These are phyloP conservation scores for Camellia granthamiana DNA, from an alignment of 148 eudicot species.

Conservation along the genomic window DNA sequence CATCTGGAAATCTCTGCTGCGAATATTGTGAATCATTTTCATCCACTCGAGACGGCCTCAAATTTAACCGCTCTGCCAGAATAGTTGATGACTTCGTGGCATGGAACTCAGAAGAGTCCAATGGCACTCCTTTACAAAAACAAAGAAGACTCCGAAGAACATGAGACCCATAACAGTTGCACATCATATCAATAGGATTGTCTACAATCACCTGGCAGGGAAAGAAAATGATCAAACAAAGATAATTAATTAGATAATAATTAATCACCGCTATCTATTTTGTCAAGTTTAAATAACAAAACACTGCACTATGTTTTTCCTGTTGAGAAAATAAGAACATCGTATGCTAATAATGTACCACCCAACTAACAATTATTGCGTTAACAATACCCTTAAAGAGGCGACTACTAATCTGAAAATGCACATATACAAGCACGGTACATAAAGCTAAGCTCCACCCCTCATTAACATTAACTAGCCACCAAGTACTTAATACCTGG, in stretches of 20 bases:
- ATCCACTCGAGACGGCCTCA: conserved; percentile 31
- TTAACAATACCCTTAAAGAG: neutral
- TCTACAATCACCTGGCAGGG: conserved; percentile 53
- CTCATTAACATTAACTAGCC: neutral
- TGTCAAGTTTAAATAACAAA: neutral
- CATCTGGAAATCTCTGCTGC: conserved; percentile 66
- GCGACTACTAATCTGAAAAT: neutral
- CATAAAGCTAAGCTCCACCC: neutral
- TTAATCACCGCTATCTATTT: neutral
- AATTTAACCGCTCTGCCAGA: conserved; percentile 69
- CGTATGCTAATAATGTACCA: neutral
- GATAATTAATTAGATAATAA: neutral
- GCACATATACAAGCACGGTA: neutral
- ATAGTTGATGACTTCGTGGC: conserved; percentile 52
- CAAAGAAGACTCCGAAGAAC: conserved; percentile 89
- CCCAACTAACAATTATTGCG: neutral
- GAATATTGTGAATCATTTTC: conserved; percentile 29
- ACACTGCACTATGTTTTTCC: conserved; percentile 2
- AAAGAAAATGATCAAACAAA: conserved; percentile 10
- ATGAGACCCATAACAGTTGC: conserved; percentile 90
- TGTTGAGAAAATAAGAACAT: neutral
- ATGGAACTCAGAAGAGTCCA: conserved; percentile 65
- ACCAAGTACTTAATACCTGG: conserved; percentile 42
- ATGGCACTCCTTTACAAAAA: conserved; percentile 81
- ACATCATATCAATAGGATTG: conserved; percentile 72